Evolutionary conservation across 108 stramenopile genomes (phyloP).

Genomic region (Fragilaria radians): DNA sequence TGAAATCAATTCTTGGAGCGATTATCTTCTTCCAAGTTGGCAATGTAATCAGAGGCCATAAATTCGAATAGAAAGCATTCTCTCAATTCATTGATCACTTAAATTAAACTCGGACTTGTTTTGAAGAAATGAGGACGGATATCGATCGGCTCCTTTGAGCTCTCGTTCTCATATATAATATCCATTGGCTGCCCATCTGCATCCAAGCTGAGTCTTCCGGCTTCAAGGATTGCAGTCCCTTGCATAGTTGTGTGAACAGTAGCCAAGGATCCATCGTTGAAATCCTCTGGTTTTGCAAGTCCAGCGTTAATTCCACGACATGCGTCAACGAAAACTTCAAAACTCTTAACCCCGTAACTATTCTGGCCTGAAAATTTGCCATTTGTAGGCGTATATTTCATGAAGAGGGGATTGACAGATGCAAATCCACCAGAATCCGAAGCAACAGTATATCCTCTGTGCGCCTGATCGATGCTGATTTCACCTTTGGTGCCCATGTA

Average conservation of each 20-base stretch:
- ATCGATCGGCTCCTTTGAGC: constrained; percentile 37
- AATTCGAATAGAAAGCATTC: no score
- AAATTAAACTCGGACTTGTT: constrained; percentile 1
- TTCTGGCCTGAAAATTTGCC: constrained; percentile 93
- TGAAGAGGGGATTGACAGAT: constrained; percentile 96
- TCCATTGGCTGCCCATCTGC: constrained; percentile 79
- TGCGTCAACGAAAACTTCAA: constrained; percentile 80
- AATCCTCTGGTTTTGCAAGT: constrained; percentile 51
- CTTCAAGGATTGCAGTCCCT: constrained; percentile 98
- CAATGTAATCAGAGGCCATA: no score
- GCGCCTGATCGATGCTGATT: constrained; percentile 97
- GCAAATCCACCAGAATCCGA: constrained; percentile 84
- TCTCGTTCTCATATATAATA: constrained; percentile 75
- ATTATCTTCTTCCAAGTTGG: no score
- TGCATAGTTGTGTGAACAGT: constrained; percentile 92
- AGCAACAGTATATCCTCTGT: constrained; percentile 93
- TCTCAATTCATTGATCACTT: no score
- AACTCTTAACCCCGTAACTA: constrained; percentile 94
- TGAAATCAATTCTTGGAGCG: no score
- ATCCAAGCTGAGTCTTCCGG: constrained; percentile 90
- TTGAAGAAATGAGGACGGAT: constrained; percentile 57
- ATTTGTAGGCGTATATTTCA: constrained; percentile 98
- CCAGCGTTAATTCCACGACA: constrained; percentile 58
- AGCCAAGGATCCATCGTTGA: constrained; percentile 86
- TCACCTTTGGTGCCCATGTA: constrained; percentile 97